These are phyloP conservation scores for Drechslerella stenobrocha DNA, from an alignment of 2,329 filamentous ascomycete species.

Conservation along the genomic window DNA sequence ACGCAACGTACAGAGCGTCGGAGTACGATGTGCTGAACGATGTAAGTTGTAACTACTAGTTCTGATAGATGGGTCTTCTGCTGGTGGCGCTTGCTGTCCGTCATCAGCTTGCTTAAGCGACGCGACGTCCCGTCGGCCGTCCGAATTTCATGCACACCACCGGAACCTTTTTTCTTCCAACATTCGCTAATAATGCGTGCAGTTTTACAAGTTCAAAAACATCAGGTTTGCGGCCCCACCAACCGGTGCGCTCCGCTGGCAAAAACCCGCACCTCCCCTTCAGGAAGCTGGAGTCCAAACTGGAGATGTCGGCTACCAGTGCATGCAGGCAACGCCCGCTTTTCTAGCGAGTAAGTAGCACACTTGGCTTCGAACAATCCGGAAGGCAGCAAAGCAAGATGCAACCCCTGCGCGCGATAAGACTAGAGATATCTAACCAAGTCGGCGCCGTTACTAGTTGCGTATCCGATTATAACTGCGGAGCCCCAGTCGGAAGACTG, in stretches of 20 bases:
- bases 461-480: conserved; percentile 49
- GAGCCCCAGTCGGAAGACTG: conserved; percentile 58
- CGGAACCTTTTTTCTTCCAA: neutral
- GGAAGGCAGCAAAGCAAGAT: neutral
- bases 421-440: conserved; percentile 8
- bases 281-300: conserved; percentile 54
- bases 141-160: neutral
- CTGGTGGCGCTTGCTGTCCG: conserved; percentile 2
- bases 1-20: conserved; percentile 54
- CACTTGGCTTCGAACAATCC: neutral
- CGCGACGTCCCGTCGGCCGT: neutral
- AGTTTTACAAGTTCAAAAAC: conserved; percentile 57
- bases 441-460: conserved; percentile 41
- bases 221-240: conserved; percentile 59
- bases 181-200: conserved; percentile 24
- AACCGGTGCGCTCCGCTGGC: conserved; percentile 56
- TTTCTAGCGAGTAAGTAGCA: conserved; percentile 44
- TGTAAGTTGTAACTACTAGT: conserved; percentile 45
- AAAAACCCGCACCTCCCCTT: conserved; percentile 56
- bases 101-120: neutral
- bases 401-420: neutral
- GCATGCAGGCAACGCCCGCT: conserved; percentile 53
- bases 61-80: neutral
- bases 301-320: conserved; percentile 54
- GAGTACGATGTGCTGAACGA: conserved; percentile 54